These are phyloP conservation scores for Euphrasia confusa DNA, from an alignment of 257 asterid genomes.

Conservation along the genomic window DNA sequence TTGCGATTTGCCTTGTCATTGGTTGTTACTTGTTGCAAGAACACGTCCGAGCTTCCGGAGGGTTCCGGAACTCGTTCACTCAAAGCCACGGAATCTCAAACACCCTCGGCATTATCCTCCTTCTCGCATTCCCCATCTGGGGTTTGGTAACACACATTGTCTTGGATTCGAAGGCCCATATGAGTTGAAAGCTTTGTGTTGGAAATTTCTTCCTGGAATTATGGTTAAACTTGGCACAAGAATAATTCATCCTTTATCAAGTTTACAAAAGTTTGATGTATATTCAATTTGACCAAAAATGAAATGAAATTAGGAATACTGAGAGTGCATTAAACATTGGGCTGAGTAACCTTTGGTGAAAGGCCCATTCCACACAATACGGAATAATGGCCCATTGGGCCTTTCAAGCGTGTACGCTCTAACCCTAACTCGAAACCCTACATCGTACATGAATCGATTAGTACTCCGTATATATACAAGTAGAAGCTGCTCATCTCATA, in stretches of 20 bases:
- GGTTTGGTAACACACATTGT: conserved; percentile 44
- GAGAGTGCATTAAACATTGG: not conserved
- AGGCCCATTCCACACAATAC: not conserved
- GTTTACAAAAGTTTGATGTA: no score
- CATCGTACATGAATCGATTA: not conserved
- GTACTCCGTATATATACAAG: not conserved
- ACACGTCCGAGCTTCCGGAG: conserved; percentile 85
- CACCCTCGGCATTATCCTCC: conserved; percentile 70
- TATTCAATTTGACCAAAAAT: no score
- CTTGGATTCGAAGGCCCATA: not conserved
- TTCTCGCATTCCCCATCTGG: conserved; percentile 78
- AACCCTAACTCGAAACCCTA: conserved; percentile 28
- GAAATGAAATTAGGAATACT: no score
- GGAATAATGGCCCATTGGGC: not conserved
- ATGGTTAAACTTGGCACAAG: no score
- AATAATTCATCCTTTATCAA: no score
- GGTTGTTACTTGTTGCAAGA: conserved; percentile 88
- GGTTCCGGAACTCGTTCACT: conserved; percentile 82
- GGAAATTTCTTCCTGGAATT: no score
- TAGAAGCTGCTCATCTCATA: not conserved
- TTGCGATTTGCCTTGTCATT: conserved; percentile 50
- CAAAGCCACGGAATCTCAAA: conserved; percentile 81
- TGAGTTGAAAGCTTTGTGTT: no score
- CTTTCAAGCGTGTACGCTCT: not conserved
- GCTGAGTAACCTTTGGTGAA: not conserved